phyloP scores from a whole-genome alignment of 2,329 filamentous ascomycete species.

The Emericellopsis atlantica region DNA sequence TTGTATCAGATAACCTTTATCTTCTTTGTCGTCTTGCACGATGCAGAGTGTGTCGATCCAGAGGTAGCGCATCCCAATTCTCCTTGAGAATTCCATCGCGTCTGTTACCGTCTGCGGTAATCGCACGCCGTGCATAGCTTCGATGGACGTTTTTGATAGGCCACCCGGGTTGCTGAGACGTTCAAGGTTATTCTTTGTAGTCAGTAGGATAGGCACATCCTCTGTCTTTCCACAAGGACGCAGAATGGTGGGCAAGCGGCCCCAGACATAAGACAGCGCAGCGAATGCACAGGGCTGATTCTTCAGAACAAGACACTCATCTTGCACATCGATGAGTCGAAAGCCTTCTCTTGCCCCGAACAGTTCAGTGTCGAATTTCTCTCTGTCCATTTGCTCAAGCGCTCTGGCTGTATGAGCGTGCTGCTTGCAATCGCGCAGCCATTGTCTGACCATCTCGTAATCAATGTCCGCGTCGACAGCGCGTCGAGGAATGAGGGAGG shows the following conservation, averaged over 20 bases:
- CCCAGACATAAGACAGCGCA: slow-evolving; percentile 4
- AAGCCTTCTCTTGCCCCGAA: slow-evolving; percentile 2
- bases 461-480: neutral
- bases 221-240: neutral
- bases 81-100: slow-evolving; percentile 2
- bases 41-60: slow-evolving; percentile 9
- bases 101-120: slow-evolving; percentile 2
- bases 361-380: neutral
- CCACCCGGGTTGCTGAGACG: slow-evolving; percentile 1
- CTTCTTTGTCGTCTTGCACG: slow-evolving; percentile 5
- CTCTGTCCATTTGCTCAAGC: neutral
- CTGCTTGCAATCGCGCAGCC: slow-evolving; percentile 2
- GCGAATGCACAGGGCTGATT: slow-evolving; percentile 2
- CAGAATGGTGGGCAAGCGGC: slow-evolving; percentile 1
- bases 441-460: slow-evolving; percentile 1
- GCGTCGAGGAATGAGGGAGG: neutral
- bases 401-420: slow-evolving; percentile 3
- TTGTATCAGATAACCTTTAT: slow-evolving; percentile 2
- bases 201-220: slow-evolving; percentile 1
- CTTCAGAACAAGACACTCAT: slow-evolving; percentile 3
- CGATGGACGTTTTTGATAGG: neutral
- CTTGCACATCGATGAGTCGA: slow-evolving; percentile 4
- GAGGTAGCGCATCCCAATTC: slow-evolving; percentile 6
- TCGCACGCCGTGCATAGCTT: neutral
- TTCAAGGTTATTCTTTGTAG: slow-evolving; percentile 1